A percentile compares a stretch with the other conserved stretches of the same genome.
Conservation (phyloP, 2,329 filamentous ascomycete genomes). For the Scedosporium boydii region DNA sequence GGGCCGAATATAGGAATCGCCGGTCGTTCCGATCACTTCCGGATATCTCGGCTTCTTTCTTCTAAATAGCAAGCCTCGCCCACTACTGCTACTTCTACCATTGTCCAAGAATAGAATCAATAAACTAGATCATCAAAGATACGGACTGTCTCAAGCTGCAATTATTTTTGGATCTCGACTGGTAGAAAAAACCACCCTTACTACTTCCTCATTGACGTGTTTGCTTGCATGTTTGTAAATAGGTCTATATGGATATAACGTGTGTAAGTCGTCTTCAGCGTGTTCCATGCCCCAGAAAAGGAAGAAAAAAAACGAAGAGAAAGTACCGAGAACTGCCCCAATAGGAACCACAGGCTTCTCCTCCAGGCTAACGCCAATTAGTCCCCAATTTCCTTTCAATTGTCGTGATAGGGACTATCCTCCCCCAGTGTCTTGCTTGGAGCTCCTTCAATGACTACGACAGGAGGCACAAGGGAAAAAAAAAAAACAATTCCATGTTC, state of each 20-base stretch:
- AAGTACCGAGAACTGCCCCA: not conserved
- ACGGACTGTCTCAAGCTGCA: no score
- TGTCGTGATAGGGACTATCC: not conserved
- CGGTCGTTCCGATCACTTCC: no score
- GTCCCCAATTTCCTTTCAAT: no score
- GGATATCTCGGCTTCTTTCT: no score
- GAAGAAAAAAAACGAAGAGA: not conserved
- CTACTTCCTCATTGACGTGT: not conserved
- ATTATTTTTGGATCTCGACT: not conserved
- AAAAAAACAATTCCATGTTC: not conserved
- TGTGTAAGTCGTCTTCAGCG: not conserved
- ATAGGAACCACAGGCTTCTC: not conserved
- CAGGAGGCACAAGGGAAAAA: not conserved
- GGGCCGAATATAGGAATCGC: no score
- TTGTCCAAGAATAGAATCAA: no score
- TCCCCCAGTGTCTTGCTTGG: not conserved
- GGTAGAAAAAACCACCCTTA: not conserved
- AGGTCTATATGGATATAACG: slow-evolving; percentile 3
- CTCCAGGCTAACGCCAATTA: no score
- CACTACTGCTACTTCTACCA: no score
- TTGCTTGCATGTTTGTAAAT: slow-evolving; percentile 1
- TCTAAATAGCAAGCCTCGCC: no score
- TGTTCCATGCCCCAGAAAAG: not conserved
- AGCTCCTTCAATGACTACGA: not conserved
- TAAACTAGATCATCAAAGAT: no score